Evolutionary conservation across 306 rosid genomes (phyloP), one percentile per base, ranked within the genome.

Genomic region (Senna siamea): DNA sequence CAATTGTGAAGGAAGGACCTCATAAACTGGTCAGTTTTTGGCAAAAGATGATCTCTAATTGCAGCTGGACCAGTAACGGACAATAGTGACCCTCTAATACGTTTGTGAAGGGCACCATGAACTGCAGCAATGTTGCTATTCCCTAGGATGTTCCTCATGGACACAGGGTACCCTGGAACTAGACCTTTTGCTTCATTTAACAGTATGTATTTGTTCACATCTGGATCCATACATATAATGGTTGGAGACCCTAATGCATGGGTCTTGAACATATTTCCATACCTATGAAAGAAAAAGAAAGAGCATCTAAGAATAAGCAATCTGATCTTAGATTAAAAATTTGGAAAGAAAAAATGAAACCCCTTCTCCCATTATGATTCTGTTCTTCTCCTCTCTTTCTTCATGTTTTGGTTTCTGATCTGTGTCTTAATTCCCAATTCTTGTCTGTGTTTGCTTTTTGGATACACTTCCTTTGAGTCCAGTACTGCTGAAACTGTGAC

Each of bases 131-230:
- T 86, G 79, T 89, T 92, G 51, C 71, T 52, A 35, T 76, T 74
- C 4, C 97, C 97, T 19, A 92, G n/a, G 2, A 89, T 80, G n/a
- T 83, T 89, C 38, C 84, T 74, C 97, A 89, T 92, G 50, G 97
- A 89, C 26, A 79, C 87, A 0, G 97, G 97, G 83, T 92, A 92
- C 8, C 97, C 97, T 22, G 96, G 92, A 77, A 89, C 82, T 2
- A 92, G 78, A 3, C 97, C 97, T 19, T 88, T 88, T 30, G 84
- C 70, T 80, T 92, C 93, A 61, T 88, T 92, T 92, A 79, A 60
- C 6, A 92, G 83, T 56, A 92, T 76, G 79, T 84, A 85, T 70
- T 84, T 83, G 74, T 87, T 92, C 7, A 85, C 30, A 46, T 85
- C 88, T 47, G 91, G 89, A 85, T 92, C 92, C 93, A 84, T 86